These are phyloP conservation scores for Fraxinus latifolia DNA, from an alignment of 305 asterid species.

Conservation along the genomic window DNA sequence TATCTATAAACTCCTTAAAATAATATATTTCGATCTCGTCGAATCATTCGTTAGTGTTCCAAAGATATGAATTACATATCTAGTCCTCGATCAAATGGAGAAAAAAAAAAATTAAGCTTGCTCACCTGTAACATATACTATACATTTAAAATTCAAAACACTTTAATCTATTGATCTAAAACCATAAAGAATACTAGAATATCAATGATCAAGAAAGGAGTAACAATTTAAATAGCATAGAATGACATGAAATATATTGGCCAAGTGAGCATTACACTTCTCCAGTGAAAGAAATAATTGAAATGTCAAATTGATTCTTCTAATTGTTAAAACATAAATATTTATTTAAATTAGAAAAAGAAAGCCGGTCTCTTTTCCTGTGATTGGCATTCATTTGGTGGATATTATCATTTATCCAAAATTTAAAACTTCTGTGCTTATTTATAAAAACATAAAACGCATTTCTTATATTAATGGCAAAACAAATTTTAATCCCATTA, in stretches of 20 bases:
- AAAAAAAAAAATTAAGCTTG: not conserved
- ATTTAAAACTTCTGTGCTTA: not conserved
- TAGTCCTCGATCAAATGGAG: too few species aligned
- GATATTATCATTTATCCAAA: not conserved
- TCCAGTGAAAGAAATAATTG: too few species aligned
- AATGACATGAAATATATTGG: not conserved
- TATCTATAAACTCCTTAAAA: not conserved
- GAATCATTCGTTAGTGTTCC: not conserved
- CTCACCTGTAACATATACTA: not conserved
- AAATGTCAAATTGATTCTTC: not conserved
- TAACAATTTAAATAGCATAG: not conserved
- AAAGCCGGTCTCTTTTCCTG: not conserved
- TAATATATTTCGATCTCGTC: not conserved
- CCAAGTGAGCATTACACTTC: not conserved
- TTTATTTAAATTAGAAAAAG: too few species aligned
- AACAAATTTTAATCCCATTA: slow-evolving; percentile 24
- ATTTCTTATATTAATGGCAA: slow-evolving; percentile 26
- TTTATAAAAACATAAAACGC: not conserved
- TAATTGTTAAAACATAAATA: too few species aligned
- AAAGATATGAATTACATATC: too few species aligned
- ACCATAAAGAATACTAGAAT: too few species aligned
- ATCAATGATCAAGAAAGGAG: not conserved
- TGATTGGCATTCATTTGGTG: not conserved
- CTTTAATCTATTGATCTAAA: not conserved
- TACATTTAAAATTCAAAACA: not conserved